Percentiles rank a stretch among this genome's conserved stretches.
These are phyloP conservation scores for Botryotinia calthae DNA, from an alignment of 2,329 filamentous ascomycete species.

Conservation along the genomic window DNA sequence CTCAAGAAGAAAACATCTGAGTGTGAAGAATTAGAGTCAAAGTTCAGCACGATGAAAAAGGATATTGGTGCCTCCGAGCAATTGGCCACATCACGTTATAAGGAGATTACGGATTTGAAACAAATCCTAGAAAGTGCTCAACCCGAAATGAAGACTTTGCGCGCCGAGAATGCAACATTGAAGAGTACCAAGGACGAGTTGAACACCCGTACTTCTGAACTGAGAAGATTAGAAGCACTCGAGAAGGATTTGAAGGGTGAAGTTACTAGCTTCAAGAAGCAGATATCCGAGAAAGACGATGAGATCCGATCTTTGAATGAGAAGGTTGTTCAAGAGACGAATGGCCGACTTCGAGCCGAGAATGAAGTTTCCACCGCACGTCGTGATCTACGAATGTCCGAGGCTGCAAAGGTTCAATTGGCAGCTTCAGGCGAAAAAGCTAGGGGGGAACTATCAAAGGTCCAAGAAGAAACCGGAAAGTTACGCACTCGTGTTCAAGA, in stretches of 20 bases:
- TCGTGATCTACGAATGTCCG: constrained; percentile 73
- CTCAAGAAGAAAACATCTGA: constrained; percentile 48
- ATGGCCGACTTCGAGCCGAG: constrained; percentile 69
- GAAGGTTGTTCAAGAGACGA: constrained; percentile 72
- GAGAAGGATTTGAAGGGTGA: constrained; percentile 81
- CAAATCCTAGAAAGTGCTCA: constrained; percentile 82
- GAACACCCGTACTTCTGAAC: constrained; percentile 55
- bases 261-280: constrained; percentile 65
- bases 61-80: constrained; percentile 85
- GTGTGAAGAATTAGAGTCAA: constrained; percentile 67
- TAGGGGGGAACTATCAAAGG: constrained; percentile 64
- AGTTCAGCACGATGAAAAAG: constrained; percentile 68
- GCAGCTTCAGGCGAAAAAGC: constrained; percentile 70
- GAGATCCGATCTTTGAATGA: constrained; percentile 78
- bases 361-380: constrained; percentile 72
- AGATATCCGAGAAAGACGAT: constrained; percentile 68
- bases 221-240: constrained; percentile 74
- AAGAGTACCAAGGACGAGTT: constrained; percentile 76
- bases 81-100: constrained; percentile 82
- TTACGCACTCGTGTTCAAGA: constrained; percentile 61
- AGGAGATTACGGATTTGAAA: constrained; percentile 77
- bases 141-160: constrained; percentile 76
- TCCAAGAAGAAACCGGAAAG: constrained; percentile 70
- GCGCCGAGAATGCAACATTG: constrained; percentile 72
- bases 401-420: constrained; percentile 76